phyloP scores from a whole-genome alignment of 2,329 filamentous ascomycete genomes.

The Xylogone sp. region DNA sequence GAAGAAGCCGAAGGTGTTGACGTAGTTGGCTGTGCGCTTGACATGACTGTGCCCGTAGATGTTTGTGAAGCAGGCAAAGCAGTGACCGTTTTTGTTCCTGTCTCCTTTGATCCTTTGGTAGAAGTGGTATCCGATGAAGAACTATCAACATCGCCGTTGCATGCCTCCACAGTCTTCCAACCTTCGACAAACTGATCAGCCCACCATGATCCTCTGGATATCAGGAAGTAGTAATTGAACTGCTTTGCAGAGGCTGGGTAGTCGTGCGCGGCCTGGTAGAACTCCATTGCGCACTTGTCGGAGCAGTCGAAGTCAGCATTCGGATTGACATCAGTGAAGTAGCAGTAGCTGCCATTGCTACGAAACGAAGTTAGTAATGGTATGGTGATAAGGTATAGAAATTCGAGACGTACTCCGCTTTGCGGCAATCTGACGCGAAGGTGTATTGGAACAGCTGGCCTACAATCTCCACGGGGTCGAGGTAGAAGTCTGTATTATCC shows the following conservation, averaged over 20 bases:
- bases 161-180: slow-evolving; percentile 15
- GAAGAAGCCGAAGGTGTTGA: no score
- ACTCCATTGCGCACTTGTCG: slow-evolving; percentile 23
- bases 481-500: slow-evolving; percentile 17
- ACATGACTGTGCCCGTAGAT: no score
- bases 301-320: slow-evolving; percentile 18
- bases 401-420: slow-evolving; percentile 10
- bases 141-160: slow-evolving; percentile 1
- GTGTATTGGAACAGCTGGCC: slow-evolving; percentile 8
- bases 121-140: background rate
- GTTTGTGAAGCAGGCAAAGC: no score
- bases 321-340: slow-evolving; percentile 17
- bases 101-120: no score
- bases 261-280: slow-evolving; percentile 25
- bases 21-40: background rate
- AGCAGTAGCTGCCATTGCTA: slow-evolving; percentile 23
- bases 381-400: no score
- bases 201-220: slow-evolving; percentile 21
- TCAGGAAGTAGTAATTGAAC: slow-evolving; percentile 22
- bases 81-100: no score
- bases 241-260: slow-evolving; percentile 22
- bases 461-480: slow-evolving; percentile 7
- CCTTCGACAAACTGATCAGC: slow-evolving; percentile 20
- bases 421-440: background rate
- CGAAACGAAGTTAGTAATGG: slow-evolving; percentile 7